Evolutionary conservation across 345 rosid genomes (phyloP), one percentile per base, ranked within the genome.

Genomic region (Sisymbrium altissimum): DNA sequence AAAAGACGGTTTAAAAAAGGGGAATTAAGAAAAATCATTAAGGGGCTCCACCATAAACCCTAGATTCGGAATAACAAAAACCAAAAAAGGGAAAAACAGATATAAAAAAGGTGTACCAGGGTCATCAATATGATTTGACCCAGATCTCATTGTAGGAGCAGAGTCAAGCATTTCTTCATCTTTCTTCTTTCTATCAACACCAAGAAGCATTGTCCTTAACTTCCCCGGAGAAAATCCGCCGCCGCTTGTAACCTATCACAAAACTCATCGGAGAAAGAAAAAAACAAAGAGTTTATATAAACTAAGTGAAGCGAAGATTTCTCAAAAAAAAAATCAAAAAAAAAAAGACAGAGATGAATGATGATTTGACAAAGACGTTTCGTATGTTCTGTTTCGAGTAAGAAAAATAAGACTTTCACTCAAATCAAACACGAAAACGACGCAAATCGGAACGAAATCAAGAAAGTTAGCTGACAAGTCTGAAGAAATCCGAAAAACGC

Each of bases 191-290:
- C 81, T 85, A 61, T 92, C 96, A 48, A 81, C 85, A 44, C 92
- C 91, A 27, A 85, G 68, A 40, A 92, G 81, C 85, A 90, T 90
- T 54, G 29, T 84, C 79, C 96, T 84, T 62, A 92, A 74, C 77
- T 92, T 92, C 29, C 85, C 88, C 1, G 96, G 95, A 1, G 98
- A 89, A 64, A 92, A 83, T 17, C 87, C 89, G 9, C 96, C 87
- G 64, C 88, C 85, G 46, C 77, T 83, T 15, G 85, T 83, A 84
- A 80, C 79, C 61, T 62, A 64, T 62, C 43, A 64, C 71, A 68
- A 64, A 32, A n/a, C 40, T 30, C 61, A 64, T 48, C 65, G 32
- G 69, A 25, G 40, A 15, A 56, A 9, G 46, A 39, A 56, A 32
- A 32, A 30, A 30, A 30, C 0, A 7, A 48, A 2, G 1, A 44